phyloP scores from a whole-genome alignment of 192 early-diverging fungal species.

The Funneliformis geosporum region DNA sequence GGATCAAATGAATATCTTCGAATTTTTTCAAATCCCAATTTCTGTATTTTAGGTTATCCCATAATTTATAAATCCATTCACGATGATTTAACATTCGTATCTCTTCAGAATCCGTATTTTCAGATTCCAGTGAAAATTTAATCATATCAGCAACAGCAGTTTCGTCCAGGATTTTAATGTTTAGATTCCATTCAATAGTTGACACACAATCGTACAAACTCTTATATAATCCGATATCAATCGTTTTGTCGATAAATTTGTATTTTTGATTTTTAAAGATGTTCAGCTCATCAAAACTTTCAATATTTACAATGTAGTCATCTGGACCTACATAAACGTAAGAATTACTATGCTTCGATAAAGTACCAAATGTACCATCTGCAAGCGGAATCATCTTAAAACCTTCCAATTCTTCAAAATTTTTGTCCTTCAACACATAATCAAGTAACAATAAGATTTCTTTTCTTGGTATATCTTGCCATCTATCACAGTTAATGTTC shows the following conservation, averaged over 20 bases:
- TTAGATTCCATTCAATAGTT: background rate
- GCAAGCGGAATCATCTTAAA: background rate
- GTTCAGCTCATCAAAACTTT: no score
- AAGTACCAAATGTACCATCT: background rate
- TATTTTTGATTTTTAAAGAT: background rate
- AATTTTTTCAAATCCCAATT: background rate
- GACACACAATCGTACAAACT: background rate
- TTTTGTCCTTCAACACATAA: background rate
- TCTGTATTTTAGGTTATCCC: background rate
- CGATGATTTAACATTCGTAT: background rate
- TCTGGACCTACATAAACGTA: no score
- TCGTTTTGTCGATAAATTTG: background rate
- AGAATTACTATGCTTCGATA: background rate
- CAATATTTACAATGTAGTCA: no score
- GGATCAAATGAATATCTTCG: conserved; percentile 7
- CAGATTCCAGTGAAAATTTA: background rate
- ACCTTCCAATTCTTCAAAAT: conserved; percentile 2
- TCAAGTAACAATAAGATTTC: background rate
- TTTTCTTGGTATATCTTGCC: background rate
- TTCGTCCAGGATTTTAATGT: background rate
- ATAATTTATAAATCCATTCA: conserved; percentile 20
- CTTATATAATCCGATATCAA: background rate
- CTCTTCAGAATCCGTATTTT: background rate
- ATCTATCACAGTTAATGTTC: no score
- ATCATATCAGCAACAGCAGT: background rate